Evolutionary conservation across 2,329 filamentous ascomycete genomes (phyloP), one percentile per base, ranked within the genome.

Genomic region (Chaetoscypha palmicola): DNA sequence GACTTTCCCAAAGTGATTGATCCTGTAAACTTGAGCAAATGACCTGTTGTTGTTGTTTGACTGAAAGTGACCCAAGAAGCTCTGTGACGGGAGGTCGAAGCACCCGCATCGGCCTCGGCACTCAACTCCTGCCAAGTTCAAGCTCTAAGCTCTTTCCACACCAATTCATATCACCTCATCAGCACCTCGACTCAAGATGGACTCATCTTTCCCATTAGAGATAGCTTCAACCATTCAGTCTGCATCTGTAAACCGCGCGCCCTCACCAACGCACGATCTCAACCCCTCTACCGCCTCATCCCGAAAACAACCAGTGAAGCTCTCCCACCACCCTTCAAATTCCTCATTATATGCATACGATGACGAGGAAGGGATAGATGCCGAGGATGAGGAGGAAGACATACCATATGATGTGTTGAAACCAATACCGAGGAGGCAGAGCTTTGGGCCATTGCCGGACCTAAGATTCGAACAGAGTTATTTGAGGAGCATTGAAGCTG

Each of bases 391-490:
- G 21, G 77, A 81, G 39, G 80, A 83, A 47, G 83, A 86, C 43
- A 79, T 87, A 17, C 83, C 83, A 10, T 71, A 81, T 49, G 83
- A 77, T 52, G 73, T 83, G 4, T 65, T 89, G 40, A 70, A 71
- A 33, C 73, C 70, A 2, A 55, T 67, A 5, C 69, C 69, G n/a
- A 71, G 79, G 36, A 64, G 71, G 43, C 68, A 68, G 40, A 71
- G 69, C 37, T 68, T 81, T 43, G 77, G 75, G 22, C 77, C 79
- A 7, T 76, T 96, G 60, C 89, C 90, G 3, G 92, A 98, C 68
- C 71, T 98, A 54, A 79, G 92, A 33, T 97, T 97, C 67, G 92
- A 98, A 69, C 92, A 98, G 74, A 96, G 90, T 72, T 98, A 98
- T 65, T 76, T 98, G 43, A 83, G 86, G 57, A 94, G 89, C 67